Evolutionary conservation across 2,329 filamentous ascomycete genomes (phyloP).

Genomic region (Microascus cirrosus): DNA sequence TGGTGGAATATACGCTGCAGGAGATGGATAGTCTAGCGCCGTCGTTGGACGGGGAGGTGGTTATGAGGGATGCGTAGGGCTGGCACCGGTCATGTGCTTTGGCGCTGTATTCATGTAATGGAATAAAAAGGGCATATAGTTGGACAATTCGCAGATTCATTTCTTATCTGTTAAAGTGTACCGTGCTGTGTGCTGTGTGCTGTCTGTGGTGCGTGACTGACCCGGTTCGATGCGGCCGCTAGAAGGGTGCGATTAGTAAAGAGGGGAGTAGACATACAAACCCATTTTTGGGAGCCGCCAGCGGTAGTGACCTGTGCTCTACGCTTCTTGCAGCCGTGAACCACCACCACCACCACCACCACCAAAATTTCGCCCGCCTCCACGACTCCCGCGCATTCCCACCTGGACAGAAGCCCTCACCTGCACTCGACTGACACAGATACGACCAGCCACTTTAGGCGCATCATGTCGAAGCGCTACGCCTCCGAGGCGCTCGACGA

Average conservation of each 20-base stretch:
- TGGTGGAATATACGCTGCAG: constrained; percentile 84
- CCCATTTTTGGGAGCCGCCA: background rate
- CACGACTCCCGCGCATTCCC: background rate
- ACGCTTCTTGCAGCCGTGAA: background rate
- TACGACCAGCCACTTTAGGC: background rate
- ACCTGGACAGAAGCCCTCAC: background rate
- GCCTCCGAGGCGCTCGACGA: constrained; percentile 51
- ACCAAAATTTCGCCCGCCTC: background rate
- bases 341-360: background rate
- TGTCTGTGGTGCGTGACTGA: background rate
- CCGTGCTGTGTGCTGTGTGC: too few relatives aligned
- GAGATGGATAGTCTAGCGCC: constrained; percentile 75
- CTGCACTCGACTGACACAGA: background rate
- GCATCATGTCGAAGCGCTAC: constrained; percentile 33
- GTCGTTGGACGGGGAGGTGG: constrained; percentile 25
- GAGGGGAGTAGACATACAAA: background rate
- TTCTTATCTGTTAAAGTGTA: background rate
- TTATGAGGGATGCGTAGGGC: constrained; percentile 20
- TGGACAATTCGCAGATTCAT: background rate
- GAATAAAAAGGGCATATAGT: background rate
- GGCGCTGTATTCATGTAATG: background rate
- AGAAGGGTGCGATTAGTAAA: background rate
- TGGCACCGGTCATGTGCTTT: background rate
- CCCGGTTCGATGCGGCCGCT: background rate
- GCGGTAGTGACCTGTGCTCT: background rate